Evolutionary conservation across 2,329 filamentous ascomycete genomes (phyloP), one percentile per base, ranked within the genome.

Genomic region (Colletotrichum tropicicola): DNA sequence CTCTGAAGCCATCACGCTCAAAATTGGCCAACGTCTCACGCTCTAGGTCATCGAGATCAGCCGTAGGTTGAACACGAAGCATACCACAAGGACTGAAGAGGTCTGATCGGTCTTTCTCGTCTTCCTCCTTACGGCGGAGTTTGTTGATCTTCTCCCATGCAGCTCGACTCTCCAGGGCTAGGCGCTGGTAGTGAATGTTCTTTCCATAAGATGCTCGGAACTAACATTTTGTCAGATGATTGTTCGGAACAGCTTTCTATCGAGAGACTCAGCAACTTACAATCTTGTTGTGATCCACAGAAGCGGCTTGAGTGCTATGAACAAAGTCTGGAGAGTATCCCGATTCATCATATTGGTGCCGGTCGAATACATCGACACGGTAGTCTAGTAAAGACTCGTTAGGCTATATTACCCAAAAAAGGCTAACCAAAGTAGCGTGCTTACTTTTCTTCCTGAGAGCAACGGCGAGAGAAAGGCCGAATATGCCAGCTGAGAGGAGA

Each of bases 231-330:
- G n/a, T 47, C 47, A 45, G 23, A 25, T 8, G 23, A 17, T 17
- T 6, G 28, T 45, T 25, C 13, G 5, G 4, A 6, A 47, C 1
- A 17, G 37, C 6, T 4, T 8, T 32, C 23, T 5, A 21, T 37
- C 10, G 19, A 10, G 7, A 6, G 10, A 19, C 13, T 4, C 28
- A 4, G 2, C 13, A 21, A 60, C 68, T 49, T 39, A 68, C 71
- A 52, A 72, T 72, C 35, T 73, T 73, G 61, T 73, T 71, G 21
- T 70, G 70, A 32, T 73, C 71, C 13, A 73, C 70, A 12, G 70
- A 73, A 2, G 71, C 71, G 13, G 66, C 70, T 41, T 70, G 70
- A 10, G 66, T 65, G 6, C 52, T 61, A 9, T 65, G 60, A 15
- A 59, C 48, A 2, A 60, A 54, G 0, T 53, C 63, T 2, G 69